Conservation (phyloP, 805 yeast genomes). For the Metschnikowia lachancei region DNA sequence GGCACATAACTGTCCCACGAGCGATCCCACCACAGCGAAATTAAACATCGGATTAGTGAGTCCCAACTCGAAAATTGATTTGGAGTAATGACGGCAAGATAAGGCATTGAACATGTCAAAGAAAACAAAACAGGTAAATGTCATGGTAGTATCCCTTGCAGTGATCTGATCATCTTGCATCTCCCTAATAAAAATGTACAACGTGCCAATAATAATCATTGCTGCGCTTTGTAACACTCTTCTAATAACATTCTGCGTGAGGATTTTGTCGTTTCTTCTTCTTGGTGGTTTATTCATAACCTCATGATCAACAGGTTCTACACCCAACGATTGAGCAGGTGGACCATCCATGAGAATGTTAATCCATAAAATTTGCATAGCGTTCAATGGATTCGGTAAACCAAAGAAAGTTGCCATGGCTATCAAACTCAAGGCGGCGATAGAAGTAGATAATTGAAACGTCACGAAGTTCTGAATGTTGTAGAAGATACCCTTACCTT, state of each 20-base stretch:
- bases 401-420: slow-evolving; percentile 85
- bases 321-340: slow-evolving; percentile 96
- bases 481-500: slow-evolving; percentile 95
- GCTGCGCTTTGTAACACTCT: slow-evolving; percentile 75
- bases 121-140: slow-evolving; percentile 93
- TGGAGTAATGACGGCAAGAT: slow-evolving; percentile 84
- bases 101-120: slow-evolving; percentile 97
- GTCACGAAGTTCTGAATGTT: slow-evolving; percentile 94
- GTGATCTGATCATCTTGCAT: slow-evolving; percentile 83
- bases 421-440: slow-evolving; percentile 88
- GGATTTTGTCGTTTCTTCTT: slow-evolving; percentile 76
- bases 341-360: slow-evolving; percentile 99
- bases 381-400: slow-evolving; percentile 90
- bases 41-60: slow-evolving; percentile 86
- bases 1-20: slow-evolving; percentile 89
- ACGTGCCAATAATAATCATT: slow-evolving; percentile 80
- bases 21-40: slow-evolving; percentile 82
- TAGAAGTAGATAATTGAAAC: slow-evolving; percentile 92
- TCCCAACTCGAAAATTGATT: slow-evolving; percentile 81
- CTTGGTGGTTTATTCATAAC: slow-evolving; percentile 98
- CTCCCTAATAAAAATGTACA: slow-evolving; percentile 80
- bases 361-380: slow-evolving; percentile 98
- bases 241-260: slow-evolving; percentile 64
- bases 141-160: slow-evolving; percentile 97
- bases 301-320: slow-evolving; percentile 94